phyloP scores from a whole-genome alignment of 2,329 filamentous ascomycete species.

The Curvularia lunata region DNA sequence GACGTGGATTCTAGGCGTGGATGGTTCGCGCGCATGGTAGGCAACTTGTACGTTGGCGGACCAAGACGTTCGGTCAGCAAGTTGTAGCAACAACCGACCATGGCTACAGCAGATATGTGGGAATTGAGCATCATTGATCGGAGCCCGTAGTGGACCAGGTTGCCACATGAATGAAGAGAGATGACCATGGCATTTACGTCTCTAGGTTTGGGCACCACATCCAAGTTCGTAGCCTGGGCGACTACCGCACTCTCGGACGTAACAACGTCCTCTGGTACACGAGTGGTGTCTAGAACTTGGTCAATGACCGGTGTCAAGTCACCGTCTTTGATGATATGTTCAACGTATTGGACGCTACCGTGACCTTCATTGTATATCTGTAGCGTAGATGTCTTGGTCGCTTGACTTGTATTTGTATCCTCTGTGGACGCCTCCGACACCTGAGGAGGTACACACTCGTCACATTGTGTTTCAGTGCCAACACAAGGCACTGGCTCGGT shows the following conservation, averaged over 20 bases:
- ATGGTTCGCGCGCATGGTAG: conserved; percentile 77
- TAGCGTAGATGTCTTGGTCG: conserved; percentile 41
- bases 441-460: conserved; percentile 12
- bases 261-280: conserved; percentile 33
- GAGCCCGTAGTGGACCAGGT: conserved; percentile 93
- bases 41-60: conserved; percentile 84
- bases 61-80: conserved; percentile 88
- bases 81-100: conserved; percentile 99
- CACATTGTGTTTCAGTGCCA: conserved; percentile 16
- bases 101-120: conserved; percentile 84
- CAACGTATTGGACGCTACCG: conserved; percentile 77
- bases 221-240: conserved; percentile 34
- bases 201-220: conserved; percentile 37
- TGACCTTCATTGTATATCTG: conserved; percentile 63
- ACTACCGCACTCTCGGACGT: conserved; percentile 29
- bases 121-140: conserved; percentile 85
- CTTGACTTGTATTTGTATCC: background rate
- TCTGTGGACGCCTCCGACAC: background rate
- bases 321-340: conserved; percentile 74
- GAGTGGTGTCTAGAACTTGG: conserved; percentile 61
- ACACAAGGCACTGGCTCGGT: background rate
- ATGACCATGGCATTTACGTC: conserved; percentile 75
- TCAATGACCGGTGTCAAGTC: conserved; percentile 72
- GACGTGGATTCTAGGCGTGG: conserved; percentile 71
- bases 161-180: conserved; percentile 96